These are phyloP conservation scores for Xylariaceae sp. DNA, from an alignment of 2,329 filamentous ascomycete genomes.

Conservation along the genomic window DNA sequence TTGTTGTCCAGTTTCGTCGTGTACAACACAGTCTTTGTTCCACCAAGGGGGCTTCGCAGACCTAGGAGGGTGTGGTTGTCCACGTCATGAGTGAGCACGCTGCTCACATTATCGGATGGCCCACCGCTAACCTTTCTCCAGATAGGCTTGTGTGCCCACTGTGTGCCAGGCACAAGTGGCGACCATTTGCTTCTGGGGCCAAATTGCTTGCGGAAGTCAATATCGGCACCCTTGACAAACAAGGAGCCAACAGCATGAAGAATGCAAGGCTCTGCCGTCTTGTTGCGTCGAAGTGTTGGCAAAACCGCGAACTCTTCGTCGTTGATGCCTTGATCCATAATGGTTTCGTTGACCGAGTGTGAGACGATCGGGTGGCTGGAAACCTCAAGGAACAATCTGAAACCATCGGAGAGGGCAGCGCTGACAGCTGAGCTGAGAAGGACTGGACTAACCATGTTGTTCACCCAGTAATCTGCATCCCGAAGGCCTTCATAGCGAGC, in stretches of 20 bases:
- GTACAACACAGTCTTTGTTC: slow-evolving; percentile 32
- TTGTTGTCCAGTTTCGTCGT: slow-evolving; percentile 36
- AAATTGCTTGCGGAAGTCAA: slow-evolving; percentile 9
- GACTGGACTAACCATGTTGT: slow-evolving; percentile 39
- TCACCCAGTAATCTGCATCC: slow-evolving; percentile 36
- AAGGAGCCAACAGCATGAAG: slow-evolving; percentile 4
- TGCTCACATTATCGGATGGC: not conserved
- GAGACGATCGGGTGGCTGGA: slow-evolving; percentile 40
- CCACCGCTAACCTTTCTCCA: slow-evolving; percentile 28
- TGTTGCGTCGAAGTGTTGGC: slow-evolving; percentile 33
- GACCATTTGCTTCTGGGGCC: slow-evolving; percentile 1
- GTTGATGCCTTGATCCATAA: slow-evolving; percentile 28
- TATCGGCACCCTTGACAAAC: slow-evolving; percentile 2
- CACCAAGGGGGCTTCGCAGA: slow-evolving; percentile 28
- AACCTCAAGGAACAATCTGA: slow-evolving; percentile 39
- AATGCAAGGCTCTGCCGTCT: slow-evolving; percentile 19
- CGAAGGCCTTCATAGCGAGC: slow-evolving; percentile 26
- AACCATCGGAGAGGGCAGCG: slow-evolving; percentile 34
- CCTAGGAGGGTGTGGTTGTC: slow-evolving; percentile 37
- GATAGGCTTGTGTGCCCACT: slow-evolving; percentile 25
- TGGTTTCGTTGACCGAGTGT: slow-evolving; percentile 40
- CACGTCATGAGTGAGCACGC: slow-evolving; percentile 29
- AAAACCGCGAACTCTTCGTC: slow-evolving; percentile 32
- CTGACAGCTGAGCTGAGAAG: slow-evolving; percentile 35
- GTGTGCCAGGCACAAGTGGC: slow-evolving; percentile 20